Evolutionary conservation across 305 asterid species (phyloP).

Genomic region (Fraxinus platypoda): DNA sequence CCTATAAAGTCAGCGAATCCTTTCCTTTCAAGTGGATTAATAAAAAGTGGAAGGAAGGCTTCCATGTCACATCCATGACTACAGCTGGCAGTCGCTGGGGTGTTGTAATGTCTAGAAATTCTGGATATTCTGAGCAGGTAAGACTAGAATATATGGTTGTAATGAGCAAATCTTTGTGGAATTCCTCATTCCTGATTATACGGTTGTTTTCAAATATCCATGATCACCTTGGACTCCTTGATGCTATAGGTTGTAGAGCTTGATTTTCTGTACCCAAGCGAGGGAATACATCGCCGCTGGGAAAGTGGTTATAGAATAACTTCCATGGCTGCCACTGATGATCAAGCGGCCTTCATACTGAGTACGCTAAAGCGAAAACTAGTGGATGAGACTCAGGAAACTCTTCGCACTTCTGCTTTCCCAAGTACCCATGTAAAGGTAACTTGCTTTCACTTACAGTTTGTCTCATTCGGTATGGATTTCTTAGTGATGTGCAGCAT

Average conservation of each 20-base stretch:
- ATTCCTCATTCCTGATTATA: not conserved
- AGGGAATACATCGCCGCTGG: constrained; percentile 80
- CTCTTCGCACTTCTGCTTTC: constrained; percentile 80
- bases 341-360: constrained; percentile 73
- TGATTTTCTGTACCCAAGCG: constrained; percentile 77
- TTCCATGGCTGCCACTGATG: constrained; percentile 75
- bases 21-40: constrained; percentile 87
- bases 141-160: constrained; percentile 3
- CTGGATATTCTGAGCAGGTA: constrained; percentile 83
- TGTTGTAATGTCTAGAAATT: constrained; percentile 77
- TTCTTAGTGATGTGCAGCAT: not conserved
- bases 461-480: not conserved
- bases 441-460: not conserved
- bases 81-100: constrained; percentile 92
- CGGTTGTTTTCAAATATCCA: not conserved
- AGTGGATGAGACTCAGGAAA: constrained; percentile 77
- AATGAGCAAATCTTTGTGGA: not conserved
- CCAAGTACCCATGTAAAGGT: constrained; percentile 89
- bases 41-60: constrained; percentile 86
- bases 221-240: not conserved
- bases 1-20: constrained; percentile 79
- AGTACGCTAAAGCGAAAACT: constrained; percentile 69
- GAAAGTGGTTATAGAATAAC: constrained; percentile 78
- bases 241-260: constrained; percentile 66
- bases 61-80: constrained; percentile 82